Conservation (phyloP, 192 early-diverging fungal genomes). For the Anaeromyces robustus region DNA sequence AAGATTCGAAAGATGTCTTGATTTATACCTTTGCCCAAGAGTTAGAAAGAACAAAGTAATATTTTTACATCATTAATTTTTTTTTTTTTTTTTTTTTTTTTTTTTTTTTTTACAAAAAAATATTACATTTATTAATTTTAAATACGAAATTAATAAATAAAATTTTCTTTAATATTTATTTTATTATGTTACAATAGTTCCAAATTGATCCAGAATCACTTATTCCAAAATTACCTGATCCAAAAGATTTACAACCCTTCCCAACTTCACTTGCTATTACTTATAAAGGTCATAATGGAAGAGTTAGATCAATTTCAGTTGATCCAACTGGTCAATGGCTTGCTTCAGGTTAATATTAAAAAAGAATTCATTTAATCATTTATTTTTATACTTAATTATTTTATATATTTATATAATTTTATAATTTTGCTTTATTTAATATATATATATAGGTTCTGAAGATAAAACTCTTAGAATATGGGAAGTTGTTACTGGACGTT, state of each 20-base stretch:
- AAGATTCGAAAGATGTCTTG: slow-evolving; percentile 89
- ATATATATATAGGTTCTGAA: slow-evolving; percentile 42
- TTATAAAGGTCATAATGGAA: slow-evolving; percentile 65
- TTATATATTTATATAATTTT: no score
- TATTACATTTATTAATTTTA: no score
- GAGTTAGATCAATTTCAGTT: slow-evolving; percentile 68
- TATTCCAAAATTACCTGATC: slow-evolving; percentile 87
- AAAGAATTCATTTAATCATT: no score
- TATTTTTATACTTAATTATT: no score
- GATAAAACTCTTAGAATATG: slow-evolving; percentile 77
- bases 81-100: no score
- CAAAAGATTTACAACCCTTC: slow-evolving; percentile 89
- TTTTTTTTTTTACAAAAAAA: no score
- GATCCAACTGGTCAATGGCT: slow-evolving; percentile 87
- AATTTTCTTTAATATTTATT: no score
- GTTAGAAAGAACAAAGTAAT: slow-evolving; percentile 60
- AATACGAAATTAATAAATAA: no score
- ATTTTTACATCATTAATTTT: no score
- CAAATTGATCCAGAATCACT: slow-evolving; percentile 82
- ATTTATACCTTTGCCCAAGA: slow-evolving; percentile 91
- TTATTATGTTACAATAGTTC: slow-evolving; percentile 21
- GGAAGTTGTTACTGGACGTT: slow-evolving; percentile 83
- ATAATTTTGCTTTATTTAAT: no score
- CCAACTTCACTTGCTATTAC: slow-evolving; percentile 61
- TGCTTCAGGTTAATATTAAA: slow-evolving; percentile 35